phyloP scores from a whole-genome alignment of 192 early-diverging fungal genomes.

The Coemansia sp. region DNA sequence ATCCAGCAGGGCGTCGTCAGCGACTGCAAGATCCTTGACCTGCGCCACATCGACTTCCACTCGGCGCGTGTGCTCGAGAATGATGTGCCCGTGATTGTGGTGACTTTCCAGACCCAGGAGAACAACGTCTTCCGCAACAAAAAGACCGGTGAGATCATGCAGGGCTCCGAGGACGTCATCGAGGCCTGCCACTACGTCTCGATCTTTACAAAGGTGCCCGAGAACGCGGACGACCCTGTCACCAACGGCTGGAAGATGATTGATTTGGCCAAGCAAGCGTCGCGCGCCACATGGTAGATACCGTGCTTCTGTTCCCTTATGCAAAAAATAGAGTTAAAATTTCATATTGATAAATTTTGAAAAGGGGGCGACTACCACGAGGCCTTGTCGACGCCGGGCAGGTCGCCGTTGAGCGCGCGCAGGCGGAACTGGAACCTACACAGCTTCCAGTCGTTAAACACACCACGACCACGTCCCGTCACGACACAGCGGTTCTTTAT shows the following conservation, averaged over 20 bases:
- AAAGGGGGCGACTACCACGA: slow-evolving; percentile 67
- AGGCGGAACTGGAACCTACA: slow-evolving; percentile 78
- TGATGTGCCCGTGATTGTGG: slow-evolving; percentile 84
- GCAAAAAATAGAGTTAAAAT: slow-evolving; percentile 2
- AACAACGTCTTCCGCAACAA: slow-evolving; percentile 88
- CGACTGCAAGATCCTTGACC: slow-evolving; percentile 92
- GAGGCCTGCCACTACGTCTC: slow-evolving; percentile 84
- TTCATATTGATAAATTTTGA: background rate
- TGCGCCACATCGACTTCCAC: slow-evolving; percentile 86
- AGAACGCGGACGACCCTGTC: slow-evolving; percentile 71
- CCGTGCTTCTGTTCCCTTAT: background rate
- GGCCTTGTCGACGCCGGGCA: slow-evolving; percentile 78
- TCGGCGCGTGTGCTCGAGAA: slow-evolving; percentile 91
- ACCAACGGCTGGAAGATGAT: slow-evolving; percentile 94
- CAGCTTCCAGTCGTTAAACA: slow-evolving; percentile 71
- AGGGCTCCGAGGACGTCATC: slow-evolving; percentile 87
- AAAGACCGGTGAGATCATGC: slow-evolving; percentile 77
- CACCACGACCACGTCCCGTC: slow-evolving; percentile 73
- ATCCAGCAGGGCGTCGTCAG: slow-evolving; percentile 83
- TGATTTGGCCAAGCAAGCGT: slow-evolving; percentile 77
- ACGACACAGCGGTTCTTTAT: slow-evolving; percentile 74
- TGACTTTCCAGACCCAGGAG: slow-evolving; percentile 92
- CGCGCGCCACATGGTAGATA: slow-evolving; percentile 50
- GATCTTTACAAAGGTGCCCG: slow-evolving; percentile 87
- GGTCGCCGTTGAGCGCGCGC: slow-evolving; percentile 73